A percentile compares a stretch with the other conserved stretches of the same genome.
Evolutionary conservation across 2,329 filamentous ascomycete genomes (phyloP).

Genomic region (Huntiella abstrusa): DNA sequence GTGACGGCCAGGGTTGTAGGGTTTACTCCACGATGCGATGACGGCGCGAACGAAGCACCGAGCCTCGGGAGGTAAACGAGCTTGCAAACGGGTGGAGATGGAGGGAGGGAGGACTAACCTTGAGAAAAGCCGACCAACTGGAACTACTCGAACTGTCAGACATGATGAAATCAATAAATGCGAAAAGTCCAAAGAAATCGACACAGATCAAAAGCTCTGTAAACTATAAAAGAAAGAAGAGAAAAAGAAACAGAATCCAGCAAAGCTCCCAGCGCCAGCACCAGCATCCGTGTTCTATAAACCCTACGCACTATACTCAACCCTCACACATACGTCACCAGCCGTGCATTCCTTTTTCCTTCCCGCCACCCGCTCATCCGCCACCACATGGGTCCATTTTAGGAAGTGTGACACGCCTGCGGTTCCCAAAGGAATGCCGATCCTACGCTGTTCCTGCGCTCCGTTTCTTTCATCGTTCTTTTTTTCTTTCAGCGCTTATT

Average conservation of each 20-base stretch:
- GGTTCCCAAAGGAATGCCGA: too few species aligned
- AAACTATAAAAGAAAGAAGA: neutral
- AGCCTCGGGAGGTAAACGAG: neutral
- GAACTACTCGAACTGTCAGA: conserved; percentile 19
- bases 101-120: conserved; percentile 20
- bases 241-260: neutral
- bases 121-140: conserved; percentile 34
- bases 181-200: neutral
- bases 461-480: too few species aligned
- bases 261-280: neutral
- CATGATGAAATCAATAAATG: conserved; percentile 4
- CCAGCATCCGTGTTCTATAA: neutral
- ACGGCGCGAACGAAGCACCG: too few species aligned
- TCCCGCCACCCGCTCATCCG: too few species aligned
- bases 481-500: too few species aligned
- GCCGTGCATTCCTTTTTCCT: too few species aligned
- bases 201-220: neutral
- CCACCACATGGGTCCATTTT: too few species aligned
- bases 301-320: too few species aligned
- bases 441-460: too few species aligned
- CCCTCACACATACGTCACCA: too few species aligned
- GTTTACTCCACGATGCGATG: too few species aligned
- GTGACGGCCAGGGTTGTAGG: neutral
- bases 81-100: conserved; percentile 2
- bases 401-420: too few species aligned